Base-by-base conservation (phyloP, 257 asterid genomes). In the Mitragyna speciosa region DNA sequence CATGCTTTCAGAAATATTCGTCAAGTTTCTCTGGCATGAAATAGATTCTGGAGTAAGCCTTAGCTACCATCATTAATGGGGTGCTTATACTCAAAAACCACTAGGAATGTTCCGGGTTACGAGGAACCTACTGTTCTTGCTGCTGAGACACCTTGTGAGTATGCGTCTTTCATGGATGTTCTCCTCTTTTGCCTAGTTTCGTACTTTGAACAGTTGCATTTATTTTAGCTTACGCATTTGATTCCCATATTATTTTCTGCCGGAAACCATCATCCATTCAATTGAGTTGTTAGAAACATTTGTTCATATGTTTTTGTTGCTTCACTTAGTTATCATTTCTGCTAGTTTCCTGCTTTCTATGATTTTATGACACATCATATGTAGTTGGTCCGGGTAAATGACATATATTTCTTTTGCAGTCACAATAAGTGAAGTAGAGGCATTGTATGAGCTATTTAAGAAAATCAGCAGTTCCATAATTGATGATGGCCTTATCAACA, bases 71-170 rank as follows among this genome's bases (percentile, higher is more conserved):
- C 76, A n/a, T 72, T 67, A 76, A 94, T 94, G 98, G 97, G 98
- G 81, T 94, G 97, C 80, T 81, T 84, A 74, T 83, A 83, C 81
- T 93, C 98, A 75, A 94, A 88, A 82, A 58, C 77, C 58, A 49
- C 78, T 1, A 82, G 73, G 68, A 81, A 82, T 64, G 48, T 82
- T 74, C 97, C 92, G 33, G 98, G 97, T 79, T 92, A 91, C 9
- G 98, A 94, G 87, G 95, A 94, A 54, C 97, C 97, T 51, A 61
- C 87, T 65, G 76, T 92, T 87, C 96, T 94, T 51, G 97, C 97
- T 67, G 88, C 97, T 17, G 97, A 94, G 86, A 94, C 98, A 17
- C 94, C 90, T 72, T 94, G 98, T 94, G 83, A 93, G 98, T 90
- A 78, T 85, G 85, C 86, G 41, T 47, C 28, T 58, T 5, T 28